Conservation (phyloP, 257 asterid genomes). For the Solanum sitiens region DNA sequence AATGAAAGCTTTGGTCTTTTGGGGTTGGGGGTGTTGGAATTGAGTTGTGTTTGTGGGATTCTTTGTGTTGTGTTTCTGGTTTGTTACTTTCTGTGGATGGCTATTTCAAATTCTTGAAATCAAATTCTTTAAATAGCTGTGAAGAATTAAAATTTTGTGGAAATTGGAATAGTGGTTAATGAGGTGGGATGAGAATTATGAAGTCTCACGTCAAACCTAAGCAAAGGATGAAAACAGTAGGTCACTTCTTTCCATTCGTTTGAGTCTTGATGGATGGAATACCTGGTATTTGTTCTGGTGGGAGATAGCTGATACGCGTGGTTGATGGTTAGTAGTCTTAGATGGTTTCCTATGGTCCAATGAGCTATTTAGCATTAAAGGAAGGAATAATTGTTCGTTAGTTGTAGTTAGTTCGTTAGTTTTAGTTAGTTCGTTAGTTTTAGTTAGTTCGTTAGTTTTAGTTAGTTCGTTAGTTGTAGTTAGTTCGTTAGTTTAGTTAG, state of each 20-base stretch:
- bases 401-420: too few species aligned
- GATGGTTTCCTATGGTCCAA: not conserved
- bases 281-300: not conserved
- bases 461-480: too few species aligned
- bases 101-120: not conserved
- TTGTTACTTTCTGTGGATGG: not conserved
- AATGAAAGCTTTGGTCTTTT: not conserved
- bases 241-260: not conserved
- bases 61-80: not conserved
- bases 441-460: too few species aligned
- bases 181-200: not conserved
- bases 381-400: not conserved
- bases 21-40: not conserved
- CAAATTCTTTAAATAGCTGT: not conserved
- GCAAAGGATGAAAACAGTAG: not conserved
- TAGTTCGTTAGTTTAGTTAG: too few species aligned
- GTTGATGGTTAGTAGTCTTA: not conserved
- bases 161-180: not conserved
- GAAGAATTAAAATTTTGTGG: not conserved
- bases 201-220: not conserved
- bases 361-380: not conserved
- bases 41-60: not conserved
- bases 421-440: too few species aligned
- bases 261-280: not conserved
- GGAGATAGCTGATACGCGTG: not conserved